Evolutionary conservation across 2,329 filamentous ascomycete genomes (phyloP).

Genomic region (Aureobasidium musti): DNA sequence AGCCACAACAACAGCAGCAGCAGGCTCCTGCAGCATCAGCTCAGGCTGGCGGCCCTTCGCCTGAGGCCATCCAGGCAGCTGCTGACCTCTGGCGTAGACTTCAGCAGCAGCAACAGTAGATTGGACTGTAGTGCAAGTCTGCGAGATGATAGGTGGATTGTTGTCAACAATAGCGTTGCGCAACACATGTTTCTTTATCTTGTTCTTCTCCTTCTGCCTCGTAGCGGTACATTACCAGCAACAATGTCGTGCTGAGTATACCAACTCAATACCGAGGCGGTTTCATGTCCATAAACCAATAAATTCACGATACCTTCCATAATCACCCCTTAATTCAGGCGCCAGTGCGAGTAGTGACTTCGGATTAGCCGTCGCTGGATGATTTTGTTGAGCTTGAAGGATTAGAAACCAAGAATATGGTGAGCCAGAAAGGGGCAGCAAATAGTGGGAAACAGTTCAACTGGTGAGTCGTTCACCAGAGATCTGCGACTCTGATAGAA

Average conservation of each 20-base stretch:
- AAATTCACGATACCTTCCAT: slow-evolving; percentile 6
- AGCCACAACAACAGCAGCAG: slow-evolving; percentile 35
- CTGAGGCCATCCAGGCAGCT: slow-evolving; percentile 22
- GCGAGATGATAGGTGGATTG: not conserved
- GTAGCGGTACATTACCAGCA: not conserved
- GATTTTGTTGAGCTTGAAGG: slow-evolving; percentile 9
- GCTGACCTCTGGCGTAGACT: slow-evolving; percentile 28
- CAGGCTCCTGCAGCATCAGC: slow-evolving; percentile 28
- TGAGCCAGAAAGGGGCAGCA: not conserved
- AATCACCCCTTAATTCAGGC: not conserved
- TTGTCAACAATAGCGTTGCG: not conserved
- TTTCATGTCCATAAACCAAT: slow-evolving; percentile 2
- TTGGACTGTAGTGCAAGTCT: not conserved
- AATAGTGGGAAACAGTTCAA: too few species aligned
- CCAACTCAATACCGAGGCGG: not conserved
- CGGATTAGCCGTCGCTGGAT: not conserved
- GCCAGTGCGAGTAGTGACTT: not conserved
- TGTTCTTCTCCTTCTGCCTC: not conserved
- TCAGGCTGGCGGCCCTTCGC: not conserved
- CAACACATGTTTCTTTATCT: not conserved
- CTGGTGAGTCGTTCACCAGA: not conserved
- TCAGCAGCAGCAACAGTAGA: slow-evolving; percentile 22
- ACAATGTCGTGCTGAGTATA: not conserved
- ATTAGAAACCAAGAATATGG: not conserved
- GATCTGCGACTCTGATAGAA: slow-evolving; percentile 12